Base-by-base conservation (phyloP, 257 asterid genomes). In the Cruciata laevipes region DNA sequence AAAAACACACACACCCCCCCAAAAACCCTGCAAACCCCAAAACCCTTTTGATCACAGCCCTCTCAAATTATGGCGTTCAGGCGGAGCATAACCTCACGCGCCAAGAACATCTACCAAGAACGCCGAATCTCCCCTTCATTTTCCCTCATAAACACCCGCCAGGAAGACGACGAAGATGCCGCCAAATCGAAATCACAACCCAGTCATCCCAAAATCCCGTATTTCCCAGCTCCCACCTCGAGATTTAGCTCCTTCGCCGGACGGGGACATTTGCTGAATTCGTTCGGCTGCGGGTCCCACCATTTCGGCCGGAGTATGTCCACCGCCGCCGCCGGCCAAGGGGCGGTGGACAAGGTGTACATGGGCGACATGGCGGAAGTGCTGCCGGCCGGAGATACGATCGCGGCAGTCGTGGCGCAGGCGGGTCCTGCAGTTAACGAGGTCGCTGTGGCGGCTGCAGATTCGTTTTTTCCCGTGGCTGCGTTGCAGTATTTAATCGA, bases 371-470 rank as follows among this genome's bases (percentile, higher is more conserved):
- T 81, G 74, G 95, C 80, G 42, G 84, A 78, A 58, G 86, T 78
- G n/a, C 71, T 93, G 55, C 20, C 55, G 69, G 73, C 74, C 27
- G 96, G 84, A 57, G 80, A 73, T 73, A 77, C 90, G 25, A 83
- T 73, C 58, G 81, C 68, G 21, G 86, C 84, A 21, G 88, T 83
- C 73, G 86, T 71, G n/a, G 73, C 77, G 17, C 83, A 76, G 76
- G 88, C 72, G 33, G 83, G 86, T 63, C 95, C 95, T 25, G 84
- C 60, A 72, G 73, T 75, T 68, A 85, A 66, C 66, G 99, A 94
- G 81, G 96, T 90, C 56, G 95, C 91, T 4, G 56, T 67, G 72
- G 96, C 95, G 0, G 96, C 97, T 1, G 95, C 96, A 0, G 99
- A 88, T 76, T 94, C 96, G 51, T 87, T 63, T 75, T 71, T 79